Conservation (phyloP, 179 eudicot species). For the Pouteria campechiana region DNA sequence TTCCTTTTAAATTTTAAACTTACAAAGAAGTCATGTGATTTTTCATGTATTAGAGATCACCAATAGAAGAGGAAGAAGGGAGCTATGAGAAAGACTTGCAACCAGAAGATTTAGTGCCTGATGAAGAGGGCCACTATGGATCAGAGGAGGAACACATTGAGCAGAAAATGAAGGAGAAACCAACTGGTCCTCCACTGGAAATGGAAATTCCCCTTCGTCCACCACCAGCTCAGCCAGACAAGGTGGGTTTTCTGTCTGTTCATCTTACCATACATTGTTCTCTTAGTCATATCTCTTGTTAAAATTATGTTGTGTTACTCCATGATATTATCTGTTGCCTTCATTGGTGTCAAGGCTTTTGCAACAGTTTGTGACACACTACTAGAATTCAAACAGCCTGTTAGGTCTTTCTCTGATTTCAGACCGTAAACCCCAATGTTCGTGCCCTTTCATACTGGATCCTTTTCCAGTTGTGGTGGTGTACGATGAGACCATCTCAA, state of each 20-base stretch:
- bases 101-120: slow-evolving; percentile 86
- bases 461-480: too few species aligned
- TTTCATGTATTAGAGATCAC: slow-evolving; percentile 42
- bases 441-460: too few species aligned
- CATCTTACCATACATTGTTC: background rate
- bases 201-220: slow-evolving; percentile 74
- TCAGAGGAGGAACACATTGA: slow-evolving; percentile 65
- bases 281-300: background rate
- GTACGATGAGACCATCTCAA: too few species aligned
- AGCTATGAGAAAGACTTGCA: slow-evolving; percentile 56
- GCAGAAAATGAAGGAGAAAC: slow-evolving; percentile 61
- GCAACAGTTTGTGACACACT: too few species aligned
- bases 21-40: background rate
- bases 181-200: slow-evolving; percentile 90
- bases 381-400: too few species aligned
- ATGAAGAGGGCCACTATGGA: slow-evolving; percentile 67
- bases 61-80: slow-evolving; percentile 76
- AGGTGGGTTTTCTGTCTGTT: slow-evolving; percentile 31
- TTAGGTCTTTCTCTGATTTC: too few species aligned
- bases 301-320: too few species aligned
- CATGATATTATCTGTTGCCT: too few species aligned
- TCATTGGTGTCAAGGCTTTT: too few species aligned
- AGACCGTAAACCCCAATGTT: too few species aligned
- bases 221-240: slow-evolving; percentile 79
- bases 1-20: slow-evolving; percentile 4